Evolutionary conservation across 768 basidiomycete genomes (phyloP).

Genomic region (Hysterangium stoloniferum): DNA sequence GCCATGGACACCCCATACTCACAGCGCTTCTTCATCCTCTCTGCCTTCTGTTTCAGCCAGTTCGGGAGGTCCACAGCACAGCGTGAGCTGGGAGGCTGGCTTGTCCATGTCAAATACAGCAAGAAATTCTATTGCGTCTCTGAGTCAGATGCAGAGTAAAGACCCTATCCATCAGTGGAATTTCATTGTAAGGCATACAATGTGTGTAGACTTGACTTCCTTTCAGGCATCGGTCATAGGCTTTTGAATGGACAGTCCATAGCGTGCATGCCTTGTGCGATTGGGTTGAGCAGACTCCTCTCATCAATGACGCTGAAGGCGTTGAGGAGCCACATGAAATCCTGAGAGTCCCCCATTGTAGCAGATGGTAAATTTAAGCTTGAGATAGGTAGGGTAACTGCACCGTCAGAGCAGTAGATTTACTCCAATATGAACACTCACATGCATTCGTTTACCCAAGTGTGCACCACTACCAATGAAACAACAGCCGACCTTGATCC

Average conservation of each 20-base stretch:
- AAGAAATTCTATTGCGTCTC: background rate
- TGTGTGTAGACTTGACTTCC: background rate
- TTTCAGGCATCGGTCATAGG: constrained; percentile 29
- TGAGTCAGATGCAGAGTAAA: constrained; percentile 18
- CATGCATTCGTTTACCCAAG: constrained; percentile 2
- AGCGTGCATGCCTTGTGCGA: constrained; percentile 50
- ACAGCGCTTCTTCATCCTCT: background rate
- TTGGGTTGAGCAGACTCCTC: constrained; percentile 41
- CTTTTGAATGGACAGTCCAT: constrained; percentile 65
- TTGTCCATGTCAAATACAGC: background rate
- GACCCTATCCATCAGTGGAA: constrained; percentile 56
- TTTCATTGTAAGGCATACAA: constrained; percentile 40
- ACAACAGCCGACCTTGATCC: too few relatives aligned
- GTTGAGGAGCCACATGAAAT: constrained; percentile 47
- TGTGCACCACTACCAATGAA: constrained; percentile 7
- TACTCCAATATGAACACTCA: background rate
- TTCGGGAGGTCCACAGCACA: background rate
- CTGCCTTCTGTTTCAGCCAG: background rate
- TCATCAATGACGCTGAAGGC: constrained; percentile 22
- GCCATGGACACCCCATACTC: constrained; percentile 4
- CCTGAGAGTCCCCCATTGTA: constrained; percentile 55
- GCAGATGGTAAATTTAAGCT: constrained; percentile 68
- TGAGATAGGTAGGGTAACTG: constrained; percentile 45
- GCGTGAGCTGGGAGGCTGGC: constrained; percentile 3
- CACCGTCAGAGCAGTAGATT: too few relatives aligned